Conservation (phyloP, 1,284 basidiomycete species). For the Sporisorium iseilematis-ciliati region DNA sequence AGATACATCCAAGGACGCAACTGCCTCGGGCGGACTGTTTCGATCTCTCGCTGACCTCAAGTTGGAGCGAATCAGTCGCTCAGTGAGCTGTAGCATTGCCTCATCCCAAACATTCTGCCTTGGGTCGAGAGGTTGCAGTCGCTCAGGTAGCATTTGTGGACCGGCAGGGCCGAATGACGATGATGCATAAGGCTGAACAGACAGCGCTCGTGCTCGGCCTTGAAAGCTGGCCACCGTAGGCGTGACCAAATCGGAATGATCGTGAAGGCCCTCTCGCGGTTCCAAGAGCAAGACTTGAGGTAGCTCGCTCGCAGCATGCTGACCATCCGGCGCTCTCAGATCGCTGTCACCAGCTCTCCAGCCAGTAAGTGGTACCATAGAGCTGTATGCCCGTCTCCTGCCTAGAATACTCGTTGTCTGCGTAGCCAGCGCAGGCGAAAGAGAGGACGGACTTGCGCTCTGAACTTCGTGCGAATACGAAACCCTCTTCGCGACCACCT, state of each 20-base stretch:
- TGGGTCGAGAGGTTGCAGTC: neutral
- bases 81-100: conserved; percentile 14
- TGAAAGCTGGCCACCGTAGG: conserved; percentile 31
- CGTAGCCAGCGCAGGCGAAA: neutral
- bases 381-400: conserved; percentile 27
- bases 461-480: neutral
- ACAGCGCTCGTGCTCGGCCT: conserved; percentile 16
- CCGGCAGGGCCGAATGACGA: neutral
- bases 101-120: conserved; percentile 28
- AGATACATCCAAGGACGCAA: too few species aligned
- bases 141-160: neutral
- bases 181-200: conserved; percentile 9
- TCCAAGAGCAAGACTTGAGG: conserved; percentile 25
- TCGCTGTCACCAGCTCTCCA: conserved; percentile 30
- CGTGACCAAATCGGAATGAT: conserved; percentile 24
- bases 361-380: conserved; percentile 34
- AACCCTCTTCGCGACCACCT: neutral
- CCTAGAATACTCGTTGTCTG: neutral
- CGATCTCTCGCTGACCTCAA: neutral
- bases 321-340: neutral
- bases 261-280: neutral
- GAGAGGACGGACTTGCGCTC: neutral
- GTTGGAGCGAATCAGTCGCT: conserved; percentile 4
- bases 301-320: neutral
- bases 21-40: neutral